Evolutionary conservation across 139 green algal genomes (phyloP).

Genomic region (Pycnococcus provasolii): DNA sequence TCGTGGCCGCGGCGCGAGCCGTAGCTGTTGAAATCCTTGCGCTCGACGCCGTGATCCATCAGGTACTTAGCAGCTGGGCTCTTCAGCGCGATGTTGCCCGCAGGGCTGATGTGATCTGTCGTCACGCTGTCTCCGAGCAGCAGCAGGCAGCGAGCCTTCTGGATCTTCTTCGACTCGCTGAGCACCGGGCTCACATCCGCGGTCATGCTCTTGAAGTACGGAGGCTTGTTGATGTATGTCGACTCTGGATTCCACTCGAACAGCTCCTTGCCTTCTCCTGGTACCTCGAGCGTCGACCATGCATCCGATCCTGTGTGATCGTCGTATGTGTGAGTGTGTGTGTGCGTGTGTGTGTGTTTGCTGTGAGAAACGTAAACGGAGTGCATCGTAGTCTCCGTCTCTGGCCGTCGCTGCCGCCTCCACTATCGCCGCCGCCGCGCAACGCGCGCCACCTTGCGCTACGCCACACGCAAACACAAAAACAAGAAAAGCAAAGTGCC

Average conservation of each 20-base stretch:
- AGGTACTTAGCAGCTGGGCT: slow-evolving; percentile 32
- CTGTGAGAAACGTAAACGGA: too few relatives aligned
- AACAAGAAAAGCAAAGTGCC: too few relatives aligned
- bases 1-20: slow-evolving; percentile 36
- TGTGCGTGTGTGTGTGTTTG: too few relatives aligned
- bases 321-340: too few relatives aligned
- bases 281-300: too few relatives aligned
- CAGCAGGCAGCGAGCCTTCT: slow-evolving; percentile 29
- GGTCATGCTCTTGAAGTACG: slow-evolving; percentile 35
- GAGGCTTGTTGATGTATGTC: slow-evolving; percentile 34
- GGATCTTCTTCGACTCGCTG: slow-evolving; percentile 1
- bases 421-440: too few relatives aligned
- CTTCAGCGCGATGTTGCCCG: slow-evolving; percentile 23
- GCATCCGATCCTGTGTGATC: too few relatives aligned
- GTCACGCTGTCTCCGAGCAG: slow-evolving; percentile 34
- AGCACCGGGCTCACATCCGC: slow-evolving; percentile 17
- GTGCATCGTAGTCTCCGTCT: too few relatives aligned
- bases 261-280: too few relatives aligned
- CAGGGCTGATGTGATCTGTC: slow-evolving; percentile 35
- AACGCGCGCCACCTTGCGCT: too few relatives aligned
- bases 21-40: slow-evolving; percentile 37
- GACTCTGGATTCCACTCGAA: background rate
- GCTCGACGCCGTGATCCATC: slow-evolving; percentile 16
- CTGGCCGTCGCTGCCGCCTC: too few relatives aligned
- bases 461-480: too few relatives aligned